phyloP scores from a whole-genome alignment of 2,329 filamentous ascomycete species.

The Pseudogymnoascus sp. region DNA sequence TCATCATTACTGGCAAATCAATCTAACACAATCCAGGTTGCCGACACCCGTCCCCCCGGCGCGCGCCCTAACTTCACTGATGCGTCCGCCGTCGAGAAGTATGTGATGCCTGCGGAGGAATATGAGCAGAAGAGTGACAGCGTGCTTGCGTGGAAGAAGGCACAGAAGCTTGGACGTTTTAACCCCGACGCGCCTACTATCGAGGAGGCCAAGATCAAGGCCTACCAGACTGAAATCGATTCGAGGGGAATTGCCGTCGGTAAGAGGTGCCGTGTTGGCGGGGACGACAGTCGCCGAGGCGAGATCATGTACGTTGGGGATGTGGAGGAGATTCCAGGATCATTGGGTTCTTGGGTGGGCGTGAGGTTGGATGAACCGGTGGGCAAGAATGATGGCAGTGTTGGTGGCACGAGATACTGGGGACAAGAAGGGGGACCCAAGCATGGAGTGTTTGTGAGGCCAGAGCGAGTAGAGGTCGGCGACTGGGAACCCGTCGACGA shows the following conservation, averaged over 20 bases:
- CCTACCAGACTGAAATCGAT: conserved; percentile 61
- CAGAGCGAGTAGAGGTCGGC: conserved; percentile 69
- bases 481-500: conserved; percentile 65
- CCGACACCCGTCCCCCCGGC: conserved; percentile 68
- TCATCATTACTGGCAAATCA: neutral
- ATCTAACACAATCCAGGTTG: conserved; percentile 47
- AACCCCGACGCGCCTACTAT: conserved; percentile 73
- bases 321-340: conserved; percentile 63
- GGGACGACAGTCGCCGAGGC: conserved; percentile 62
- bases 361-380: conserved; percentile 70
- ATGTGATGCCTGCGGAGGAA: conserved; percentile 73
- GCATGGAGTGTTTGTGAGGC: conserved; percentile 69
- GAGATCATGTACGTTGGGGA: conserved; percentile 62
- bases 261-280: conserved; percentile 56
- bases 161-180: conserved; percentile 92
- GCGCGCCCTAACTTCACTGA: conserved; percentile 75
- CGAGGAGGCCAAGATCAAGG: conserved; percentile 63
- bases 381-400: conserved; percentile 74
- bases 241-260: conserved; percentile 58
- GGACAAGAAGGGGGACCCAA: conserved; percentile 46
- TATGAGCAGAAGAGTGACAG: conserved; percentile 83
- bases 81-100: conserved; percentile 76
- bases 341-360: conserved; percentile 62
- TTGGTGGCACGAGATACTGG: conserved; percentile 63
- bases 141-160: conserved; percentile 90